Percentiles rank a stretch among this genome's conserved stretches.
Evolutionary conservation across 805 yeast species (phyloP).

Genomic region (Priceomyces fermenticarens): DNA sequence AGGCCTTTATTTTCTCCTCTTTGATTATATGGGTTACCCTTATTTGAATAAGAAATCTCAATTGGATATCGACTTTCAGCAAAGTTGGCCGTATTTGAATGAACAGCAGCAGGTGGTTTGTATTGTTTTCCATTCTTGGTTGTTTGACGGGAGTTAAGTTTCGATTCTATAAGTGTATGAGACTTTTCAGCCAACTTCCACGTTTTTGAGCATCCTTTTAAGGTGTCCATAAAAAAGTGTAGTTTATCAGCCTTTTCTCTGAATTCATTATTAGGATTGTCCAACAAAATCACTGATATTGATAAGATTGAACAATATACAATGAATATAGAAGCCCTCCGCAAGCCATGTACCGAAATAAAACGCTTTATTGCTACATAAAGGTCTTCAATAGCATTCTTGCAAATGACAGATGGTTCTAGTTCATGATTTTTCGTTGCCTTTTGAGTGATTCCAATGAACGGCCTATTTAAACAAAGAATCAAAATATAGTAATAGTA

Average conservation of each 20-base stretch:
- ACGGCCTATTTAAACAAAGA: slow-evolving; percentile 60
- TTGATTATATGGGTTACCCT: background rate
- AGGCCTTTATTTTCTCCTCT: background rate
- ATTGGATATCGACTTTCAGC: background rate
- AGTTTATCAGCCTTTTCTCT: slow-evolving; percentile 26
- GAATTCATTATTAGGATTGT: slow-evolving; percentile 25
- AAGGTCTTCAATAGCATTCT: slow-evolving; percentile 41
- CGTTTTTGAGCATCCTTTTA: slow-evolving; percentile 40
- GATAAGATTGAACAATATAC: slow-evolving; percentile 47
- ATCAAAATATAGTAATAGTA: slow-evolving; percentile 57
- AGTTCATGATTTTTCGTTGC: slow-evolving; percentile 13
- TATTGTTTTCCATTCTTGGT: background rate
- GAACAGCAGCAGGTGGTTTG: background rate
- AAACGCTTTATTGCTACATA: slow-evolving; percentile 37
- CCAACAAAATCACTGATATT: slow-evolving; percentile 38
- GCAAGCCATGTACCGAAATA: slow-evolving; percentile 35
- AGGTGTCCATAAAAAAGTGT: slow-evolving; percentile 37
- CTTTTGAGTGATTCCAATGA: slow-evolving; percentile 38
- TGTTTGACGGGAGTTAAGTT: slow-evolving; percentile 19
- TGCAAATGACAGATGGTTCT: slow-evolving; percentile 34
- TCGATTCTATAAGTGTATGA: slow-evolving; percentile 35
- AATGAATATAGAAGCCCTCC: slow-evolving; percentile 43
- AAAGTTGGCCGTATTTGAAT: background rate
- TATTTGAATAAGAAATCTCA: background rate
- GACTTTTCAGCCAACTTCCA: slow-evolving; percentile 50